These are phyloP conservation scores for Aureobasidium lini DNA, from an alignment of 2,329 filamentous ascomycete species.

Conservation along the genomic window DNA sequence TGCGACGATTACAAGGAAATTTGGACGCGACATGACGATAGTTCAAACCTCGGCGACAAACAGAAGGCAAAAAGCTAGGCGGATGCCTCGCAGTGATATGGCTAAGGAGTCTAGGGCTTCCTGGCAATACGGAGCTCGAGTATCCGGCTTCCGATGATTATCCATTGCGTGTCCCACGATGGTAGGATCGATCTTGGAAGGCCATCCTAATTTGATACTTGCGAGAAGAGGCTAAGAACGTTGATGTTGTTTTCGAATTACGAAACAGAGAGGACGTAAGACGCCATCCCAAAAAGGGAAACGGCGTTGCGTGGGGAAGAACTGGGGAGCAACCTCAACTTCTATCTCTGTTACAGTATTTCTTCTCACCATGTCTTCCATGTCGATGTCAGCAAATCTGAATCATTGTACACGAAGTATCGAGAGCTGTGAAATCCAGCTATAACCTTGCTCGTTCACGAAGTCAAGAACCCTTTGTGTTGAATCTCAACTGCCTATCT, in stretches of 20 bases:
- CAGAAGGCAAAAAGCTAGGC: background rate
- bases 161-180: too few relatives aligned
- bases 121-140: too few relatives aligned
- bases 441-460: background rate
- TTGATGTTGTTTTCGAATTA: background rate
- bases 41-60: background rate
- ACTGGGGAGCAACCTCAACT: background rate
- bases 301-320: background rate
- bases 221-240: background rate
- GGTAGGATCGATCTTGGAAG: too few relatives aligned
- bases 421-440: too few relatives aligned
- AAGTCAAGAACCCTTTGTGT: too few relatives aligned
- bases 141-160: too few relatives aligned
- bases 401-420: background rate
- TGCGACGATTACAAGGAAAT: constrained; percentile 20
- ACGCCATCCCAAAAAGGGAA: background rate
- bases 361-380: background rate
- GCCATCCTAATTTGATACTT: too few relatives aligned
- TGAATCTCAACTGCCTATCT: background rate
- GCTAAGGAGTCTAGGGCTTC: background rate
- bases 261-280: too few relatives aligned
- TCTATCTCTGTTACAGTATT: background rate
- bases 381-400: background rate
- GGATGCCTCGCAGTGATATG: background rate
- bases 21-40: constrained; percentile 14